These are phyloP conservation scores for Nicotiana undulata DNA, from an alignment of 257 asterid species.

Conservation along the genomic window DNA sequence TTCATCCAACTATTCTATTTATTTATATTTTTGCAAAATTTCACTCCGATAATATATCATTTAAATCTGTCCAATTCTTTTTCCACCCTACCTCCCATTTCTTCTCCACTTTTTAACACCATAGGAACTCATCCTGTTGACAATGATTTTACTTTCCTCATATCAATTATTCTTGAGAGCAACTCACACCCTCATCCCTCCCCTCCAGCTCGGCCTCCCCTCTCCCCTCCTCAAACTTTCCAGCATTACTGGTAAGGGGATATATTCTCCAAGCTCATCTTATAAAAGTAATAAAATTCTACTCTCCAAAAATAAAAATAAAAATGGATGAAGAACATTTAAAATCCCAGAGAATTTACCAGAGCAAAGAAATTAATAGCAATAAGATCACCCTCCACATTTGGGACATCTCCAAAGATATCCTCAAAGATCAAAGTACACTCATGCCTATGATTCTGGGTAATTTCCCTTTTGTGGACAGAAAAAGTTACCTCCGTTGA, in stretches of 20 bases:
- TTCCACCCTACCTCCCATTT: not conserved
- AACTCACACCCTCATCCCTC: not conserved
- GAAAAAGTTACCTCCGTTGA: constrained; percentile 35
- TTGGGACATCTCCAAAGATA: constrained; percentile 57
- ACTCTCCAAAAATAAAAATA: not conserved
- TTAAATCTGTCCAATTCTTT: not conserved
- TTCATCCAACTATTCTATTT: not conserved
- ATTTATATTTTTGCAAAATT: not conserved
- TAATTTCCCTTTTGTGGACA: constrained; percentile 56
- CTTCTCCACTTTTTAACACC: not conserved
- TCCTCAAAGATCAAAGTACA: constrained; percentile 51
- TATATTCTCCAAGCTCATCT: not conserved
- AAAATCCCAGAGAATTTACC: constrained; percentile 38
- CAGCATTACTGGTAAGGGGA: not conserved
- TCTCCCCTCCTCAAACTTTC: not conserved
- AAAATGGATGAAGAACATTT: constrained; percentile 3
- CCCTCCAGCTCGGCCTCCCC: not conserved
- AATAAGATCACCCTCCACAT: constrained; percentile 57
- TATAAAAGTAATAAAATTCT: not conserved
- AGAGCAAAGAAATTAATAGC: constrained; percentile 84
- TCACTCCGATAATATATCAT: not conserved
- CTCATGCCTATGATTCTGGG: constrained; percentile 64
- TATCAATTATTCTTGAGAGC: not conserved
- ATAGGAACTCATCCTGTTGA: not conserved
- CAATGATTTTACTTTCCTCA: not conserved